phyloP scores from a whole-genome alignment of 495 filamentous ascomycete species.

The Xylaria sp. region DNA sequence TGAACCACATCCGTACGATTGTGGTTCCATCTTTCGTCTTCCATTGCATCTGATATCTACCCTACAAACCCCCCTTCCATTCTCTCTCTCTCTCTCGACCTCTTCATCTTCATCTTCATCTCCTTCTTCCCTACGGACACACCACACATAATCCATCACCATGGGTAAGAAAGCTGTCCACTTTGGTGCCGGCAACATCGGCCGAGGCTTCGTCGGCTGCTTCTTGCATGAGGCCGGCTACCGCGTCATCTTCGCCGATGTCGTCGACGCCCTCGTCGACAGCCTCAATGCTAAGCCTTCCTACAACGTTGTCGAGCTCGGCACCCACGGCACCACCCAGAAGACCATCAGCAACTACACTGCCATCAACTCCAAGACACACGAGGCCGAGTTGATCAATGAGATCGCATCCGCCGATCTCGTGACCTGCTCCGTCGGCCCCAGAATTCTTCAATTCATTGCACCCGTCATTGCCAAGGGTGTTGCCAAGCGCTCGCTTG shows the following conservation, averaged over 20 bases:
- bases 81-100: too few relatives aligned
- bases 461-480: conserved; percentile 92
- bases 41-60: background rate
- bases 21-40: background rate
- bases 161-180: conserved; percentile 86
- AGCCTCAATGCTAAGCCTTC: conserved; percentile 72
- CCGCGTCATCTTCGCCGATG: conserved; percentile 94
- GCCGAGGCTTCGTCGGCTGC: conserved; percentile 63
- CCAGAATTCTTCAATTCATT: conserved; percentile 94
- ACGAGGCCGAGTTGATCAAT: conserved; percentile 77
- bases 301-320: conserved; percentile 94
- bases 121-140: background rate
- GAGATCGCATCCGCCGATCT: conserved; percentile 88
- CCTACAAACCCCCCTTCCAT: too few relatives aligned
- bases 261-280: conserved; percentile 80
- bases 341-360: conserved; percentile 91
- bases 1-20: background rate
- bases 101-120: too few relatives aligned
- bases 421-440: conserved; percentile 96
- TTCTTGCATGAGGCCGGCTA: conserved; percentile 87
- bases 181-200: conserved; percentile 94
- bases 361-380: conserved; percentile 89
- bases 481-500: conserved; percentile 72
- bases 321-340: conserved; percentile 78
- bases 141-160: conserved; percentile 49